phyloP scores from a whole-genome alignment of 352 stramenopile genomes.

The Pythium utonaiense region DNA sequence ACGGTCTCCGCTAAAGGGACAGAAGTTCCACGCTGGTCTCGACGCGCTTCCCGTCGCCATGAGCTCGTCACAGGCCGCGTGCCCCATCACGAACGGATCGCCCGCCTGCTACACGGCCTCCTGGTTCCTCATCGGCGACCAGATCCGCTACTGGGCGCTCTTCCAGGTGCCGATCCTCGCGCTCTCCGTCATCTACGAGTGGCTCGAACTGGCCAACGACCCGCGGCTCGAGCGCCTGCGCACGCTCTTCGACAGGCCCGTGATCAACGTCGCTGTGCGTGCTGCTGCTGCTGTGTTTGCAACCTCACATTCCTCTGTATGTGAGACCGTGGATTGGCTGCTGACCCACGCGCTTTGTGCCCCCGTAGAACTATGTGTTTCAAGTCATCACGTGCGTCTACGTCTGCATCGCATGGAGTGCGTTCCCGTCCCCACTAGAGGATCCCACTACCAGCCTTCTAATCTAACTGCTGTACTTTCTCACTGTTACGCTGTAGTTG shows the following conservation, averaged over 20 bases:
- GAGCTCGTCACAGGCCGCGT: constrained; percentile 25
- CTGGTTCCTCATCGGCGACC: constrained; percentile 79
- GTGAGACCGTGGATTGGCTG: too few species aligned
- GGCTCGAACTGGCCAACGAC: constrained; percentile 68
- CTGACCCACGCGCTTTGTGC: neutral
- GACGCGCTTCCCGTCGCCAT: neutral
- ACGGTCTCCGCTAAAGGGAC: neutral
- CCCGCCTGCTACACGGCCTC: constrained; percentile 72
- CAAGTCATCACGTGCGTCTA: constrained; percentile 78
- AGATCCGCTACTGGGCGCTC: constrained; percentile 76
- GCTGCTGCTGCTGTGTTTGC: neutral
- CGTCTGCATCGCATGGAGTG: constrained; percentile 83
- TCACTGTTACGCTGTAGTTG: constrained; percentile 35
- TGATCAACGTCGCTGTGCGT: constrained; percentile 64
- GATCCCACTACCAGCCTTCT: too few species aligned
- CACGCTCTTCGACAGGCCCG: constrained; percentile 58
- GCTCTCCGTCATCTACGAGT: constrained; percentile 76
- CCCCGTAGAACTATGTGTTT: constrained; percentile 64
- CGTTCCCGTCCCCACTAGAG: constrained; percentile 30
- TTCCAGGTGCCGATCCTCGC: constrained; percentile 66
- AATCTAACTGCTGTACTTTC: neutral
- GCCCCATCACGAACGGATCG: constrained; percentile 51
- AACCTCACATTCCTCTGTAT: too few species aligned
- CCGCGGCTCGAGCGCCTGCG: constrained; percentile 65
- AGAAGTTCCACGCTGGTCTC: neutral